A percentile compares a stretch with the other conserved stretches of the same genome.
phyloP scores from a whole-genome alignment of 768 basidiomycete species.

The Arthromyces matolae region DNA sequence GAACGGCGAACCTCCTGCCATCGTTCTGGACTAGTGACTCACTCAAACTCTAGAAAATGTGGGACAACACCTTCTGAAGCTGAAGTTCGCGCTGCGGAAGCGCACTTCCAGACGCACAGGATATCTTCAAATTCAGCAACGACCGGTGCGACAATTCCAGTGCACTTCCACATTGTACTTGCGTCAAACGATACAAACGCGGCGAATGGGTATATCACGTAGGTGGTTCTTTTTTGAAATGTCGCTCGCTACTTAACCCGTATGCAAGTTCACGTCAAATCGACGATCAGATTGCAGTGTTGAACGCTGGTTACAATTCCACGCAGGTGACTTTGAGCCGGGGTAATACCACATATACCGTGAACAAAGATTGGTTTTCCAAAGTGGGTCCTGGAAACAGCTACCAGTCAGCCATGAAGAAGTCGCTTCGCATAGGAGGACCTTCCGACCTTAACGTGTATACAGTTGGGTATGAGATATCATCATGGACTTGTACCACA shows the following conservation, averaged over 20 bases:
- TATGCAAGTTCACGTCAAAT: slow-evolving; percentile 19
- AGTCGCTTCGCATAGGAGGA: slow-evolving; percentile 37
- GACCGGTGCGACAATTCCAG: background rate
- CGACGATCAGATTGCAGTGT: slow-evolving; percentile 33
- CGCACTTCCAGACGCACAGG: slow-evolving; percentile 12
- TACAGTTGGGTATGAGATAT: slow-evolving; percentile 37
- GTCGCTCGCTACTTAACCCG: background rate
- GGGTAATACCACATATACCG: slow-evolving; percentile 37
- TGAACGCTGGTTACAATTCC: slow-evolving; percentile 38
- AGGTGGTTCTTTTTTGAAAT: slow-evolving; percentile 9
- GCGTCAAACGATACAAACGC: slow-evolving; percentile 19
- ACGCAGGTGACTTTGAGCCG: slow-evolving; percentile 38
- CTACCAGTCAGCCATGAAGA: slow-evolving; percentile 48
- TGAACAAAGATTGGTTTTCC: slow-evolving; percentile 47
- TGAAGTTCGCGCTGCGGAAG: slow-evolving; percentile 9
- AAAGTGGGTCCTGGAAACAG: slow-evolving; percentile 32
- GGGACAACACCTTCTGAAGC: slow-evolving; percentile 9
- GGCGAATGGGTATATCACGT: slow-evolving; percentile 40
- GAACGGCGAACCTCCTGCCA: no score
- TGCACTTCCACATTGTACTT: slow-evolving; percentile 30
- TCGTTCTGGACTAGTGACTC: background rate
- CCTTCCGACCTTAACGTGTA: slow-evolving; percentile 45
- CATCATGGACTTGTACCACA: background rate
- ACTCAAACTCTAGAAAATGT: slow-evolving; percentile 9
- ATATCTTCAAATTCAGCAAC: background rate